Conservation (phyloP, 495 filamentous ascomycete species). For the Hyaloscypha variabilis region DNA sequence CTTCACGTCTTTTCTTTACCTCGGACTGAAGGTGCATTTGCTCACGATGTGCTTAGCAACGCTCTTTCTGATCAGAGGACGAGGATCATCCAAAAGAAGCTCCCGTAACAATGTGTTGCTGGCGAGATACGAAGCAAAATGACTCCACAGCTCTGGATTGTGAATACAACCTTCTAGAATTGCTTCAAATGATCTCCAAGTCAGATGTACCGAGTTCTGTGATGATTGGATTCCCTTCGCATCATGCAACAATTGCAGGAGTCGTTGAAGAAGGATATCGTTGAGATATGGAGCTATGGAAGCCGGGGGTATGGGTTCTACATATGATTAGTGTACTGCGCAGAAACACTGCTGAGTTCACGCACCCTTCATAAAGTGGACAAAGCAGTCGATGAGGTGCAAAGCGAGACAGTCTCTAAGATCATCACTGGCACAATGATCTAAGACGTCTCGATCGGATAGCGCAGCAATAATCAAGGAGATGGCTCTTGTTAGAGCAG, state of each 20-base stretch:
- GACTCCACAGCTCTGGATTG: conserved; percentile 59
- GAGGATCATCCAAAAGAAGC: conserved; percentile 46
- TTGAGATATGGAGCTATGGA: conserved; percentile 21
- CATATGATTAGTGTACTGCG: conserved; percentile 10
- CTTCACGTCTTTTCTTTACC: conserved; percentile 11
- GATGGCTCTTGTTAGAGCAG: conserved; percentile 39
- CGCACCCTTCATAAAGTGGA: conserved; percentile 47
- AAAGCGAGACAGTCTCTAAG: conserved; percentile 42
- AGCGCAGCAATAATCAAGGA: conserved; percentile 50
- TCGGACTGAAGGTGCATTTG: conserved; percentile 30
- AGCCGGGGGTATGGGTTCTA: conserved; percentile 28
- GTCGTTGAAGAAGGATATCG: conserved; percentile 33
- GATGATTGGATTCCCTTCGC: conserved; percentile 31
- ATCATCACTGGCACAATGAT: conserved; percentile 39
- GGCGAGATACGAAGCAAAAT: conserved; percentile 46
- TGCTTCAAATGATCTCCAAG: conserved; percentile 58
- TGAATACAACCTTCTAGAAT: conserved; percentile 67
- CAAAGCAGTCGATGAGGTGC: conserved; percentile 46
- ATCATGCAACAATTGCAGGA: conserved; percentile 39
- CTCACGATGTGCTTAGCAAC: conserved; percentile 41
- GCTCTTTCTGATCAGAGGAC: conserved; percentile 41
- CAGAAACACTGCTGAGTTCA: background rate
- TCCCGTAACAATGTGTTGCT: conserved; percentile 37
- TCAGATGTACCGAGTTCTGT: conserved; percentile 42
- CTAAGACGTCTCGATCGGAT: conserved; percentile 43